Conservation (phyloP, 1,284 basidiomycete genomes). For the Ustilago loliicola region DNA sequence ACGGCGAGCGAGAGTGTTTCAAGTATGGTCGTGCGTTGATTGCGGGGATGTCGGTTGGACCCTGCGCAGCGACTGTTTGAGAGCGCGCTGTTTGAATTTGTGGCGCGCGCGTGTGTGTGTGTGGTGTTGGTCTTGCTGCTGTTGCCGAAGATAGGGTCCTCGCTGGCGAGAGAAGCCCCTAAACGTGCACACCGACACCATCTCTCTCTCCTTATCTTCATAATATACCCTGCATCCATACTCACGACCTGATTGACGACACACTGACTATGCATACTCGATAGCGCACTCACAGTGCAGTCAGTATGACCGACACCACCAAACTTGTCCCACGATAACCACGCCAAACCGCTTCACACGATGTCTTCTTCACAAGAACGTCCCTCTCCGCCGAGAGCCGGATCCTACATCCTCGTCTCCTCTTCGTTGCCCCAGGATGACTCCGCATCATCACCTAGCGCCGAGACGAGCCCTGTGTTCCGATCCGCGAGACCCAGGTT, state of each 20-base stretch:
- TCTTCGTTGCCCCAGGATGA: conserved; percentile 25
- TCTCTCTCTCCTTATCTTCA: conserved; percentile 1
- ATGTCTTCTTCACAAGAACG: conserved; percentile 30
- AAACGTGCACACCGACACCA: conserved; percentile 7
- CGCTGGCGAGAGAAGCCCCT: conserved; percentile 19
- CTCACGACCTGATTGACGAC: not conserved
- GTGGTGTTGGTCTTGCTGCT: conserved; percentile 27
- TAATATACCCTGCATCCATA: not conserved
- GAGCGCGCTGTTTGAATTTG: conserved; percentile 5
- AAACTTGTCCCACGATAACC: not conserved
- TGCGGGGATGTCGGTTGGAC: conserved; percentile 19
- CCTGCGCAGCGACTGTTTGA: conserved; percentile 26
- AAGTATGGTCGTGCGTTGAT: not conserved
- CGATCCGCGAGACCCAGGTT: conserved; percentile 21
- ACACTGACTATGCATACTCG: conserved; percentile 14
- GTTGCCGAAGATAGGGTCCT: conserved; percentile 15
- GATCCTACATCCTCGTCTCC: conserved; percentile 49
- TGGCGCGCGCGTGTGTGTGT: conserved; percentile 6
- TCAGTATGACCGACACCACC: not conserved
- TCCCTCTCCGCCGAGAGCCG: conserved; percentile 29
- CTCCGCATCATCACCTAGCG: not conserved
- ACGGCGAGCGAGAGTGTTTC: too few relatives aligned
- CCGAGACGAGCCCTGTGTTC: not conserved
- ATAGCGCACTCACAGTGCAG: conserved; percentile 14
- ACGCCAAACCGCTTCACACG: not conserved